These are phyloP conservation scores for Suillus fuscotomentosus DNA, from an alignment of 768 basidiomycete species.

Conservation along the genomic window DNA sequence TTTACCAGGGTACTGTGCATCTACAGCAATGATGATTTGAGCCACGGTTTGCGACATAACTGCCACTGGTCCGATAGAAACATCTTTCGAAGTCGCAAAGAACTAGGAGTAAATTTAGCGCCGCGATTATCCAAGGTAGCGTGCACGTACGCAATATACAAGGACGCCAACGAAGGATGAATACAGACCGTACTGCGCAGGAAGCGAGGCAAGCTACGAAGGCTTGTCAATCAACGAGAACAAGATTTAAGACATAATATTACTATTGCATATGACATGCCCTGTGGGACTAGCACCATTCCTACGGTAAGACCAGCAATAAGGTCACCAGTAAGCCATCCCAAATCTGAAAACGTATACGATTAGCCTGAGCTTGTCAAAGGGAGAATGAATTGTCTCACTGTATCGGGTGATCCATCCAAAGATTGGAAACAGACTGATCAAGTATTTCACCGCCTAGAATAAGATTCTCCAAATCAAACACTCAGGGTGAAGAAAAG, in stretches of 20 bases:
- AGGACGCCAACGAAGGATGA: conserved; percentile 89
- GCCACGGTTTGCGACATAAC: conserved; percentile 93
- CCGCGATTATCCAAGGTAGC: not conserved
- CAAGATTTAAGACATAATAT: not conserved
- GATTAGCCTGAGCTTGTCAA: not conserved
- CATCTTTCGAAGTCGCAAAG: conserved; percentile 97
- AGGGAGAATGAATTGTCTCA: conserved; percentile 32
- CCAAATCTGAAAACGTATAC: conserved; percentile 47
- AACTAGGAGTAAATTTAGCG: conserved; percentile 45
- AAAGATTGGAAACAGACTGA: conserved; percentile 79
- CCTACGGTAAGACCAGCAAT: conserved; percentile 94
- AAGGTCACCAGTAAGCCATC: conserved; percentile 84
- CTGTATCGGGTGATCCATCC: conserved; percentile 89
- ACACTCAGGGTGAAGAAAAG: not conserved
- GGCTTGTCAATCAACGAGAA: not conserved
- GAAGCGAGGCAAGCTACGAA: conserved; percentile 75
- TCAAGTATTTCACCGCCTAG: conserved; percentile 64
- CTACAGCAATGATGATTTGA: conserved; percentile 72
- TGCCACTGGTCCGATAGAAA: conserved; percentile 98
- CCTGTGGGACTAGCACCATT: conserved; percentile 92
- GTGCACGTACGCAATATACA: conserved; percentile 68
- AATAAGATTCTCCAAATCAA: not conserved
- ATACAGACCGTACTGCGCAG: conserved; percentile 88
- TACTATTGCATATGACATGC: conserved; percentile 86
- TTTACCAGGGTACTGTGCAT: conserved; percentile 48